Evolutionary conservation across 768 basidiomycete genomes (phyloP).

Genomic region (Dacryopinax primogenitus): DNA sequence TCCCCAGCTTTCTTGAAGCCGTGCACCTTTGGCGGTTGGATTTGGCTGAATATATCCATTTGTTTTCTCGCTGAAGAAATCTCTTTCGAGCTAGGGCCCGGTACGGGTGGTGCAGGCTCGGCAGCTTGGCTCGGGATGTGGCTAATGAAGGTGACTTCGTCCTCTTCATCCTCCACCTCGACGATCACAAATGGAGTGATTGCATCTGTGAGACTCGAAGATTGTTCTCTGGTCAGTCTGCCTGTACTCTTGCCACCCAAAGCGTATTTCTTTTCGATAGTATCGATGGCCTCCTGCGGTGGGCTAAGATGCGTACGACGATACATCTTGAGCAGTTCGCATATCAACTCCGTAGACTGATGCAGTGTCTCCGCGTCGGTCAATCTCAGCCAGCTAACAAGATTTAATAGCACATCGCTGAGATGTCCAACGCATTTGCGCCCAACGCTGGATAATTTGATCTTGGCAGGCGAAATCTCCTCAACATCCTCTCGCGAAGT

Average conservation of each 20-base stretch:
- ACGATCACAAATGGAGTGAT: constrained; percentile 40
- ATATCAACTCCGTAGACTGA: constrained; percentile 73
- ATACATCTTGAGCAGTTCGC: constrained; percentile 67
- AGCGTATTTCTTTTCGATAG: constrained; percentile 40
- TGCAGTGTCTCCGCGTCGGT: constrained; percentile 86
- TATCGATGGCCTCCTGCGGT: constrained; percentile 41
- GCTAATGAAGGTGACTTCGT: constrained; percentile 43
- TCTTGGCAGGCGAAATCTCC: constrained; percentile 30
- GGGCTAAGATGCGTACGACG: constrained; percentile 47
- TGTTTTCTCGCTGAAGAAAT: not conserved
- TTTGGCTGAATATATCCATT: not conserved
- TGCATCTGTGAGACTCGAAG: constrained; percentile 53
- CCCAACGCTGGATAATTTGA: constrained; percentile 41
- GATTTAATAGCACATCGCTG: constrained; percentile 63
- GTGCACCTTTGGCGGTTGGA: not conserved
- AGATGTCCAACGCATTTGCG: constrained; percentile 65
- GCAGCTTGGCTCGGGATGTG: constrained; percentile 5
- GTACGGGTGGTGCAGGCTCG: constrained; percentile 3
- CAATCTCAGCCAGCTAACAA: constrained; percentile 78
- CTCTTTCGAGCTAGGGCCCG: not conserved
- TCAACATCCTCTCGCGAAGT: constrained; percentile 20
- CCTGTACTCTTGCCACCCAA: constrained; percentile 21
- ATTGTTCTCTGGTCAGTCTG: constrained; percentile 31
- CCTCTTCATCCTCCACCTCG: constrained; percentile 33
- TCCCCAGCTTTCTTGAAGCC: not conserved